These are phyloP conservation scores for Trichophyton schoenleinii DNA, from an alignment of 2,329 filamentous ascomycete genomes.

Conservation along the genomic window DNA sequence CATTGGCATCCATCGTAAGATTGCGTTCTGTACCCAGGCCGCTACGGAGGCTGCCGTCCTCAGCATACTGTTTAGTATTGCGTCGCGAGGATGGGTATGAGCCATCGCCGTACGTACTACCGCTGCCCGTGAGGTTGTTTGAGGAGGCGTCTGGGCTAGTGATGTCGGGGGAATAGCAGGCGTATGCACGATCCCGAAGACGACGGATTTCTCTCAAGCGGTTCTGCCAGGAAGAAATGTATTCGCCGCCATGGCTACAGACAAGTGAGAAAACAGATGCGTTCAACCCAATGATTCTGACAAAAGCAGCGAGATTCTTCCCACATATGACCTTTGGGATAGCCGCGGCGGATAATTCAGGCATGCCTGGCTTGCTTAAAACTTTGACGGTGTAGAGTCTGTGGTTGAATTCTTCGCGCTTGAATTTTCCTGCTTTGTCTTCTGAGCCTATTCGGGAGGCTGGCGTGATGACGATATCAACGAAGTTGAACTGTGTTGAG, in stretches of 20 bases:
- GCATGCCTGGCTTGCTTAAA: constrained; percentile 77
- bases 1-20: constrained; percentile 25
- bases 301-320: constrained; percentile 68
- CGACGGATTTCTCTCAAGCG: constrained; percentile 73
- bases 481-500: constrained; percentile 88
- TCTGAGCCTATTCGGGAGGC: constrained; percentile 33
- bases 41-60: constrained; percentile 23
- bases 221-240: constrained; percentile 80
- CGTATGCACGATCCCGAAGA: constrained; percentile 50
- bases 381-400: constrained; percentile 81
- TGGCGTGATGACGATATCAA: constrained; percentile 91
- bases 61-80: constrained; percentile 29
- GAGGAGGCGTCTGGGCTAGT: constrained; percentile 13
- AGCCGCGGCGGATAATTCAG: constrained; percentile 78
- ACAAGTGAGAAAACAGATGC: constrained; percentile 86
- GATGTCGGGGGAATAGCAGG: constrained; percentile 18
- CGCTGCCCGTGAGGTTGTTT: background rate
- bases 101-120: background rate
- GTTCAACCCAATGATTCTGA: constrained; percentile 79
- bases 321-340: constrained; percentile 81
- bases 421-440: background rate
- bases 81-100: constrained; percentile 19
- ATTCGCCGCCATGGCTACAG: constrained; percentile 65
- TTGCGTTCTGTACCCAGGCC: constrained; percentile 27
- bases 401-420: constrained; percentile 22